These are phyloP conservation scores for Candida neerlandica DNA, from an alignment of 1,139 yeast genomes.

Conservation along the genomic window DNA sequence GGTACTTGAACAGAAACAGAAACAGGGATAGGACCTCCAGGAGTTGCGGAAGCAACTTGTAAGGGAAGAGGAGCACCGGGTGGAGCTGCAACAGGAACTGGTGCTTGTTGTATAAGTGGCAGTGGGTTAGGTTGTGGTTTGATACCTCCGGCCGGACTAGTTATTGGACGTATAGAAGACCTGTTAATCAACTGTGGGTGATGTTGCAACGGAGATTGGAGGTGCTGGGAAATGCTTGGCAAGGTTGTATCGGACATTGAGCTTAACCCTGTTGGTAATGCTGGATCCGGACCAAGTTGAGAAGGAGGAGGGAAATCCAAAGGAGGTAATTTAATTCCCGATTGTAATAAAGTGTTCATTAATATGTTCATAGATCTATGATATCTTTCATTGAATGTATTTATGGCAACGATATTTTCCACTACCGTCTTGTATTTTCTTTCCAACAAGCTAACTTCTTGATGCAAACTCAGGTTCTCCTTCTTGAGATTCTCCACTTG, in stretches of 20 bases:
- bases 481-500: slow-evolving; percentile 43
- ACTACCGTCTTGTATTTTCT: slow-evolving; percentile 66
- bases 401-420: slow-evolving; percentile 59
- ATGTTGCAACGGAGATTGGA: slow-evolving; percentile 14
- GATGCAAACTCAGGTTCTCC: slow-evolving; percentile 43
- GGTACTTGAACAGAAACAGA: background rate
- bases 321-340: slow-evolving; percentile 70
- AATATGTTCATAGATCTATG: slow-evolving; percentile 53
- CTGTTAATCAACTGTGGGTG: slow-evolving; percentile 1
- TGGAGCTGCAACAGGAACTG: slow-evolving; percentile 6
- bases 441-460: slow-evolving; percentile 50
- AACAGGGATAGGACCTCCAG: background rate
- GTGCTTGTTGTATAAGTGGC: slow-evolving; percentile 17
- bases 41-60: background rate
- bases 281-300: slow-evolving; percentile 20
- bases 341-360: slow-evolving; percentile 49
- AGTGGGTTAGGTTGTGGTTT: slow-evolving; percentile 6
- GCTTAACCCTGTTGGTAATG: background rate
- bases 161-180: slow-evolving; percentile 6
- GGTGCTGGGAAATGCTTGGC: slow-evolving; percentile 13
- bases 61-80: no score
- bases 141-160: slow-evolving; percentile 2
- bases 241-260: slow-evolving; percentile 9
- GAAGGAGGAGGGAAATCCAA: slow-evolving; percentile 54
- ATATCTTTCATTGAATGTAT: slow-evolving; percentile 58